These are phyloP conservation scores for Lentinula novae-zelandiae DNA, from an alignment of 1,284 basidiomycete species.

Conservation along the genomic window DNA sequence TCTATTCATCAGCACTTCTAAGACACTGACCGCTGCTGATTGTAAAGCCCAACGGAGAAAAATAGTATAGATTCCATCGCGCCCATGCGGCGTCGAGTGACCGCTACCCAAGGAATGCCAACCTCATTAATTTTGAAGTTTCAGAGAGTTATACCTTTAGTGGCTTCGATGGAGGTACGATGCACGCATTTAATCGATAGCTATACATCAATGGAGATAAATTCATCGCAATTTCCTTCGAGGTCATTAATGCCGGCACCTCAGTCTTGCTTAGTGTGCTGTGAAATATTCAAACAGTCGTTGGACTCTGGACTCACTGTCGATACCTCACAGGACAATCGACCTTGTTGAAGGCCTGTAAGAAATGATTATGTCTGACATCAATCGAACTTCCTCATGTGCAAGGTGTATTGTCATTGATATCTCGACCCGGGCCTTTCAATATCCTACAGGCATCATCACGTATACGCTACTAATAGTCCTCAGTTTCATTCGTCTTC, in stretches of 20 bases:
- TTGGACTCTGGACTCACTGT: constrained; percentile 49
- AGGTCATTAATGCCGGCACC: too few species aligned
- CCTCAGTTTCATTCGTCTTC: constrained; percentile 27
- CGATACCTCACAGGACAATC: constrained; percentile 65
- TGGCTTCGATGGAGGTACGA: constrained; percentile 57
- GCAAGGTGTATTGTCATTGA: constrained; percentile 51
- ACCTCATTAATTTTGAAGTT: constrained; percentile 25
- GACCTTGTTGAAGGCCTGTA: constrained; percentile 59
- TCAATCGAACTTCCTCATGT: too few species aligned
- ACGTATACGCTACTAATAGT: constrained; percentile 53
- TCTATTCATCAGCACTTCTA: too few species aligned
- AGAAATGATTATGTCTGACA: too few species aligned
- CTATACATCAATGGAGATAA: constrained; percentile 25
- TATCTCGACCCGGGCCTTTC: constrained; percentile 58
- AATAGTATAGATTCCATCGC: too few species aligned
- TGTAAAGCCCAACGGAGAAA: too few species aligned
- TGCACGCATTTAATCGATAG: constrained; percentile 43
- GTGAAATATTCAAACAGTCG: constrained; percentile 72
- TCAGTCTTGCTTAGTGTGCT: constrained; percentile 54
- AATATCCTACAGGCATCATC: constrained; percentile 60
- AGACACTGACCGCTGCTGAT: too few species aligned
- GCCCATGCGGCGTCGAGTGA: too few species aligned
- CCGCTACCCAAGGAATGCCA: too few species aligned
- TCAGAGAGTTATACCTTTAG: constrained; percentile 38
- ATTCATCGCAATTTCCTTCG: constrained; percentile 49